A percentile compares a stretch with the other conserved stretches of the same genome.
Evolutionary conservation across 495 filamentous ascomycete species (phyloP).

Genomic region (Penicillium herquei): DNA sequence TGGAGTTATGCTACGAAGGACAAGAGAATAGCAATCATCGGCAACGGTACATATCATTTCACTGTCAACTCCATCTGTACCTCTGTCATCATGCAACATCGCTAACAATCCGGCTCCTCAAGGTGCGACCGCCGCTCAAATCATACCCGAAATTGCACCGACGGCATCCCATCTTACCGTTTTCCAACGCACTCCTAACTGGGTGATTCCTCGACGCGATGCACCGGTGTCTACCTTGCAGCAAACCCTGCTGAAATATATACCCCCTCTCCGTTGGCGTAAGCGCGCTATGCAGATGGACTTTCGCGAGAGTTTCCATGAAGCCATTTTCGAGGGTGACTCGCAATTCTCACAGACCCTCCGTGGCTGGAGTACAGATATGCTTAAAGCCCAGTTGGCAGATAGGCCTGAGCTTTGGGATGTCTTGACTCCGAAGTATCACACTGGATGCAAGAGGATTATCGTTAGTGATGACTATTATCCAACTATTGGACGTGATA

Average conservation of each 20-base stretch:
- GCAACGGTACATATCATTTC: slow-evolving; percentile 40
- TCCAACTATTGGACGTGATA: slow-evolving; percentile 38
- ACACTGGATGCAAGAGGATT: slow-evolving; percentile 54
- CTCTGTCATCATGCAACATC: not conserved
- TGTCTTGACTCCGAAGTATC: slow-evolving; percentile 49
- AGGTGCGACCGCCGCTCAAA: slow-evolving; percentile 71
- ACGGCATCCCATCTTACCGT: slow-evolving; percentile 55
- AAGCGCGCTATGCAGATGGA: slow-evolving; percentile 49
- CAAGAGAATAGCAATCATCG: slow-evolving; percentile 55
- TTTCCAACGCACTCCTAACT: slow-evolving; percentile 69
- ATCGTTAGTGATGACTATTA: slow-evolving; percentile 58
- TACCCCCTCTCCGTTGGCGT: slow-evolving; percentile 45
- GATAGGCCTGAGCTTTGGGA: slow-evolving; percentile 48
- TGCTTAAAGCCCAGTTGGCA: slow-evolving; percentile 35
- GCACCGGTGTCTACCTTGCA: slow-evolving; percentile 36
- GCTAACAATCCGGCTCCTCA: not conserved
- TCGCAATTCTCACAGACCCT: slow-evolving; percentile 33
- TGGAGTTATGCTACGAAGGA: slow-evolving; percentile 43
- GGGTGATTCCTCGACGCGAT: slow-evolving; percentile 55
- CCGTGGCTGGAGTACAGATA: slow-evolving; percentile 22
- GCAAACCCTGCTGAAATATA: slow-evolving; percentile 36
- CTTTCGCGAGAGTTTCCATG: slow-evolving; percentile 43
- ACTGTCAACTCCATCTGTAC: not conserved
- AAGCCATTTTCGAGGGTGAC: slow-evolving; percentile 33
- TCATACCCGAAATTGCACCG: slow-evolving; percentile 62